Conservation (phyloP, 257 asterid species). For the Salvia hispanica region DNA sequence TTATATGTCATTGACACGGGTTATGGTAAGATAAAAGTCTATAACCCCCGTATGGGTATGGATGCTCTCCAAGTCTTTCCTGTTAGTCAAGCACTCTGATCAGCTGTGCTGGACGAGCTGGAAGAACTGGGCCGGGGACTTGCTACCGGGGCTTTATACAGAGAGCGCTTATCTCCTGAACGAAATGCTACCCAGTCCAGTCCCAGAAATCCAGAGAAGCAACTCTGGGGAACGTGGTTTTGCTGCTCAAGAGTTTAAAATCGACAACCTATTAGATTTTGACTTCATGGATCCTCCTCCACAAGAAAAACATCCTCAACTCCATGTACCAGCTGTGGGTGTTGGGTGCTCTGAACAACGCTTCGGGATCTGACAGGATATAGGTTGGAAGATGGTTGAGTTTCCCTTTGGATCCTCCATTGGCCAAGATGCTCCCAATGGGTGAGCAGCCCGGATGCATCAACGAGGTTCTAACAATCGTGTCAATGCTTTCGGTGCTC, state of each 20-base stretch:
- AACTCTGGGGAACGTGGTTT: conserved; percentile 95
- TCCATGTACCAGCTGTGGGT: conserved; percentile 99
- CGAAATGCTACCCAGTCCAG: conserved; percentile 92
- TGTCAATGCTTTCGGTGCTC: conserved; percentile 96
- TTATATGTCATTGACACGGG: conserved; percentile 93
- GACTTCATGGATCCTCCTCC: conserved; percentile 99
- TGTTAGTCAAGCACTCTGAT: conserved; percentile 92
- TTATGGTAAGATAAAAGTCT: conserved; percentile 88
- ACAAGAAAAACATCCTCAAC: conserved; percentile 85
- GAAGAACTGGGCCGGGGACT: conserved; percentile 98
- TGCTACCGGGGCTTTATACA: conserved; percentile 88
- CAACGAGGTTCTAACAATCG: conserved; percentile 86
- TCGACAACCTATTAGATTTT: conserved; percentile 78
- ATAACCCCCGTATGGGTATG: conserved; percentile 99
- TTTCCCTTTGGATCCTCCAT: conserved; percentile 98
- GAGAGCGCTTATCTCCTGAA: conserved; percentile 81
- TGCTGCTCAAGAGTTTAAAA: conserved; percentile 80
- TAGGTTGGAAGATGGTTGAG: conserved; percentile 99
- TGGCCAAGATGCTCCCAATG: conserved; percentile 90
- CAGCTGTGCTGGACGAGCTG: conserved; percentile 99
- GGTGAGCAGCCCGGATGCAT: conserved; percentile 79
- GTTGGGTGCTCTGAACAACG: conserved; percentile 86
- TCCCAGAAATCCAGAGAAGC: conserved; percentile 94
- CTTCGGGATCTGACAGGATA: conserved; percentile 69
- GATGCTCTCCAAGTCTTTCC: conserved; percentile 99